Evolutionary conservation across 345 rosid genomes (phyloP).

Genomic region (Nephelium lappaceum): DNA sequence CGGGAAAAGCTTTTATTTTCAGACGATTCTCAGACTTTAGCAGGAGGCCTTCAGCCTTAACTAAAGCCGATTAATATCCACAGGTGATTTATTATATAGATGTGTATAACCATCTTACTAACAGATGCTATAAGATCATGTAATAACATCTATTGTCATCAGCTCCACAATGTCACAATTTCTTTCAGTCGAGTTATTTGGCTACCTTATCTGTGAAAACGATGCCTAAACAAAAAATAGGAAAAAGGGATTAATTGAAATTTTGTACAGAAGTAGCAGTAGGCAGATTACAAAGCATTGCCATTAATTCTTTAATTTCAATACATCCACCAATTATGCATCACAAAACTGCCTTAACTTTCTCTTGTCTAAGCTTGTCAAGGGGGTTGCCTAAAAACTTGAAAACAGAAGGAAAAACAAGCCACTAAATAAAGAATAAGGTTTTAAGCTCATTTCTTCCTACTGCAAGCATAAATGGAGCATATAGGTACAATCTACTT

Average conservation of each 20-base stretch:
- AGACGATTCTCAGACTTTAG: background rate
- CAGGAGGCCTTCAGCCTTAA: background rate
- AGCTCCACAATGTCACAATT: background rate
- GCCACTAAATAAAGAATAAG: background rate
- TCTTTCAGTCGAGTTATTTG: background rate
- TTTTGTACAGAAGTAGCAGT: background rate
- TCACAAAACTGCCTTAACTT: background rate
- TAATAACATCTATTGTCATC: background rate
- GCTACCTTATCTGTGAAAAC: background rate
- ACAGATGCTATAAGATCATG: background rate
- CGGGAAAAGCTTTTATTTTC: background rate
- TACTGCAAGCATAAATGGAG: background rate
- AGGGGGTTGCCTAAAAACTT: background rate
- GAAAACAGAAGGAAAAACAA: conserved; percentile 2
- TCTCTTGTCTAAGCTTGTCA: background rate
- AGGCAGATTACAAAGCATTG: background rate
- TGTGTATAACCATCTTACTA: background rate
- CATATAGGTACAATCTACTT: background rate
- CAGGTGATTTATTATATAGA: background rate
- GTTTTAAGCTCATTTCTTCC: background rate
- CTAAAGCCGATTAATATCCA: background rate
- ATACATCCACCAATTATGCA: too few species aligned
- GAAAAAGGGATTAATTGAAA: background rate
- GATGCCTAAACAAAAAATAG: background rate
- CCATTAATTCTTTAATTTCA: background rate